Evolutionary conservation across 441 rosid genomes (phyloP), one percentile per base, ranked within the genome.

Genomic region (Sinapis alba): DNA sequence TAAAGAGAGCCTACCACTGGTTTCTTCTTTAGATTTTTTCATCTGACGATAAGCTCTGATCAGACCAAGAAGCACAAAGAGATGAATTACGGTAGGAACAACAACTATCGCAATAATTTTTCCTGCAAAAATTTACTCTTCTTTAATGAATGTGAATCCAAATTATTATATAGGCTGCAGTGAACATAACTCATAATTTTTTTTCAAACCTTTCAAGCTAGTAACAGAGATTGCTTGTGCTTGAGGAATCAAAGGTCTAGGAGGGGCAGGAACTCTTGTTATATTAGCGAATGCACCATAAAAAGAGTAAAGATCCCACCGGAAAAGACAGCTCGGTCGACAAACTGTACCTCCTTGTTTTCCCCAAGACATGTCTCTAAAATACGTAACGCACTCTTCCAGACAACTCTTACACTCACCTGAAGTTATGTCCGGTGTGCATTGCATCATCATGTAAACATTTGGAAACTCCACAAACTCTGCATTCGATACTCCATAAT

Each of bases 291-390:
- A 71, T 12, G 62, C 62, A 1, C 18, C 28, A 38, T 62, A 62
- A 34, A 82, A 82, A 2, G 28, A 8, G 56, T 41, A 78, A 53
- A 82, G 26, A 56, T 82, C 81, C 83, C 81, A 82, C 19, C 79
- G 65, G 65, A 82, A 65, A 65, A 67, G 2, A 70, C 85, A 82
- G 23, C 57, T 79, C 1, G 79, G 79, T 2, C 45, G 60, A 45
- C 24, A 0, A 36, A 82, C 43, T 3, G 3, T 11, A 19, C 85
- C 85, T 27, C 85, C 84, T 68, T 64, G 68, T 34, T 54, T 51
- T n/a, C 62, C 66, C 63, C 38, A 54, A 58, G 36, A 72, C 6
- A 72, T 26, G 0, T 16, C 57, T 20, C 36, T 16, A 53, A 57
- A 82, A 11, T 57, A 43, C 50, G 10, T 23, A 0, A 68, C 67